phyloP scores from a whole-genome alignment of 2,329 filamentous ascomycete genomes.

The Xylaria multiplex region DNA sequence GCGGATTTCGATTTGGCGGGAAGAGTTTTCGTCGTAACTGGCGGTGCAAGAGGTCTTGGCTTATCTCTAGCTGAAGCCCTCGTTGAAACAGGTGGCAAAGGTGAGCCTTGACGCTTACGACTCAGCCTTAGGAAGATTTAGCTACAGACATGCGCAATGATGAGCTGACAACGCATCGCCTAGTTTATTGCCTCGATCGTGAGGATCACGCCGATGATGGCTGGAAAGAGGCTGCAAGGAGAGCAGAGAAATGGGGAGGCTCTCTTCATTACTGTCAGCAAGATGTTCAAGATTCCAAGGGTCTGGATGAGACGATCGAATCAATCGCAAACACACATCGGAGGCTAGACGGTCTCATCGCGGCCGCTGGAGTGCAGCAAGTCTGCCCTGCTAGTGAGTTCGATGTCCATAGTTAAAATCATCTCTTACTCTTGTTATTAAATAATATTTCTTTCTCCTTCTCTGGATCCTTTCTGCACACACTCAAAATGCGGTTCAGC shows the following conservation, averaged over 20 bases:
- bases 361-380: slow-evolving; percentile 75
- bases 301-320: slow-evolving; percentile 67
- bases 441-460: neutral
- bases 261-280: slow-evolving; percentile 73
- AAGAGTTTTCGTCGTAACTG: slow-evolving; percentile 76
- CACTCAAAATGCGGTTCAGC: neutral
- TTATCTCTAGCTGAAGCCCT: slow-evolving; percentile 77
- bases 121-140: neutral
- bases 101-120: slow-evolving; percentile 49
- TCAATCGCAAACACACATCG: slow-evolving; percentile 69
- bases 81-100: slow-evolving; percentile 77
- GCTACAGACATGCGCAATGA: neutral
- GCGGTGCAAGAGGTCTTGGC: slow-evolving; percentile 77
- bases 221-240: slow-evolving; percentile 68
- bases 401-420: neutral
- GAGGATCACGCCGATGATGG: slow-evolving; percentile 61
- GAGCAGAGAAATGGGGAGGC: slow-evolving; percentile 71
- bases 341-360: slow-evolving; percentile 71
- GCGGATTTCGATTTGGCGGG: slow-evolving; percentile 76
- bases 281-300: slow-evolving; percentile 71
- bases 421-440: neutral
- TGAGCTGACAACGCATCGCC: slow-evolving; percentile 24
- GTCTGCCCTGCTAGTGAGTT: slow-evolving; percentile 59
- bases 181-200: slow-evolving; percentile 68
- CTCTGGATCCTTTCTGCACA: neutral